Evolutionary conservation across 129 eudicot genomes (phyloP).

Genomic region (Cynara cardunculus): DNA sequence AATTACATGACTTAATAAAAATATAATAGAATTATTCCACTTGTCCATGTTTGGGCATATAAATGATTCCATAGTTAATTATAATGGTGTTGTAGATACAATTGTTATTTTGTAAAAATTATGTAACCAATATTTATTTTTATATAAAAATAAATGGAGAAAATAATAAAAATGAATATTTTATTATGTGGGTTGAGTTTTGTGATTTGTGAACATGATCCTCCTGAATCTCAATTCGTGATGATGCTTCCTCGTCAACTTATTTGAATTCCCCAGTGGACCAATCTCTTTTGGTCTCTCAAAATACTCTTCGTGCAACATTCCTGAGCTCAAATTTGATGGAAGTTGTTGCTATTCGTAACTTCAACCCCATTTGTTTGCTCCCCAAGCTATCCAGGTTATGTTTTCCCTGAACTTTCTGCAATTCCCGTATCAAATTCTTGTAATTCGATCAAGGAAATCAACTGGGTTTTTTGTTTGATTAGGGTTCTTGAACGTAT

Average conservation of each 20-base stretch:
- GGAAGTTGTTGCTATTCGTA: slow-evolving; percentile 14
- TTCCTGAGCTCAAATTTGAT: slow-evolving; percentile 6
- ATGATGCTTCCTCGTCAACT: slow-evolving; percentile 35
- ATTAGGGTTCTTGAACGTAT: slow-evolving; percentile 20
- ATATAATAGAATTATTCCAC: too few species aligned
- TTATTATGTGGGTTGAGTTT: slow-evolving; percentile 19
- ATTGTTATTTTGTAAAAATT: too few species aligned
- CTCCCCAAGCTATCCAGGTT: slow-evolving; percentile 33
- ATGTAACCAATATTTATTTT: too few species aligned
- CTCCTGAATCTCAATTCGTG: slow-evolving; percentile 32
- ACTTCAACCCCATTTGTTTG: slow-evolving; percentile 20
- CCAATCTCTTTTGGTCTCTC: slow-evolving; percentile 18
- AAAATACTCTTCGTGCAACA: background rate
- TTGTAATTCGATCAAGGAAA: background rate
- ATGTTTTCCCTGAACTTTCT: slow-evolving; percentile 20
- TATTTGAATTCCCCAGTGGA: slow-evolving; percentile 4
- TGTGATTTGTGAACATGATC: slow-evolving; percentile 37
- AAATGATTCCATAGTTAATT: too few species aligned
- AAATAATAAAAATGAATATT: slow-evolving; percentile 4
- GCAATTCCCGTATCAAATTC: background rate
- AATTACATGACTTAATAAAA: too few species aligned
- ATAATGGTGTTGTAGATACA: too few species aligned
- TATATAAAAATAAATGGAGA: background rate
- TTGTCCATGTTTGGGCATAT: too few species aligned
- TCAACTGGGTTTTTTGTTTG: slow-evolving; percentile 4